Evolutionary conservation across 2,329 filamentous ascomycete genomes (phyloP).

Genomic region (Aspergillus vadensis): DNA sequence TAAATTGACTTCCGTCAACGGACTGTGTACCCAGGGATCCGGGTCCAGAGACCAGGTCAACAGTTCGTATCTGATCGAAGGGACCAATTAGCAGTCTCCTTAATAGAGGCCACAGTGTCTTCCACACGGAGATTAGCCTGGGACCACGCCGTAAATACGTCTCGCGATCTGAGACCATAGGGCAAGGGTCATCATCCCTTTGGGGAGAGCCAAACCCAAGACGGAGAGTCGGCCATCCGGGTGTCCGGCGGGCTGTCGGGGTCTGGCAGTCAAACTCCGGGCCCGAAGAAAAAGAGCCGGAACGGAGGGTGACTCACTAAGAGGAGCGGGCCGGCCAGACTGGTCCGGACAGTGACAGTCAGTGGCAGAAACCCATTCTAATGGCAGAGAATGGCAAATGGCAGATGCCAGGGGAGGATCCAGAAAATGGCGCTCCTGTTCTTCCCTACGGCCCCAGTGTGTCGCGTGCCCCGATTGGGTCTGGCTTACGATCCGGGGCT

Average conservation of each 20-base stretch:
- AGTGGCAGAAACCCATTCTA: too few relatives aligned
- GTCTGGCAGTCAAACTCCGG: conserved; percentile 14
- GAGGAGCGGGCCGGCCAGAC: conserved; percentile 1
- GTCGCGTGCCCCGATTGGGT: conserved; percentile 19
- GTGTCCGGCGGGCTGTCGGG: conserved; percentile 10
- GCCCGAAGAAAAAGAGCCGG: conserved; percentile 19
- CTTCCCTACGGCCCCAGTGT: conserved; percentile 19
- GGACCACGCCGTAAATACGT: neutral
- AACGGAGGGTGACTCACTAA: conserved; percentile 13
- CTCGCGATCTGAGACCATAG: neutral
- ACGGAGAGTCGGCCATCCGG: conserved; percentile 15
- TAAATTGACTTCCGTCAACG: neutral
- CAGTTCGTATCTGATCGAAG: neutral
- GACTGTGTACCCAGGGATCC: neutral
- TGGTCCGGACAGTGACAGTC: neutral
- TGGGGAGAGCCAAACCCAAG: neutral
- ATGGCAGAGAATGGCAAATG: conserved; percentile 6
- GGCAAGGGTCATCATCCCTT: neutral
- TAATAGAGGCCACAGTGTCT: neutral
- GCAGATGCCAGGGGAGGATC: conserved; percentile 11
- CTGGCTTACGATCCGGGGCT: conserved; percentile 16
- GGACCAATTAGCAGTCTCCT: neutral
- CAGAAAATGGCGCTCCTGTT: conserved; percentile 18
- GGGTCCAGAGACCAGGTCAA: neutral
- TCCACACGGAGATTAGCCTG: neutral